Evolutionary conservation across 352 stramenopile species (phyloP), one percentile per base, ranked within the genome.

Genomic region (Globisporangium carolinianum): DNA sequence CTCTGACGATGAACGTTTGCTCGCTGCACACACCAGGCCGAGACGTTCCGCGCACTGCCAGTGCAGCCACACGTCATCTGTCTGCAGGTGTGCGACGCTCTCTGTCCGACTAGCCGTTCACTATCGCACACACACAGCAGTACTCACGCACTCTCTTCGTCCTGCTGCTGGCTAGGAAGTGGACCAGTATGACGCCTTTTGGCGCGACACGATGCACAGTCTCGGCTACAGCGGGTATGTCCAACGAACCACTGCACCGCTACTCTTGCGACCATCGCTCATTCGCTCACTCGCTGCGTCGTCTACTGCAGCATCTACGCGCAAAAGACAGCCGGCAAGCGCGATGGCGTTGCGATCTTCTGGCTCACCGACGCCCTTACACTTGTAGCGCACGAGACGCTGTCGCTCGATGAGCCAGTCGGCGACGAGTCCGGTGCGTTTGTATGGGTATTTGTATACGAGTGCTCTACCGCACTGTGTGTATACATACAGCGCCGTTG

Each of bases 131-230:
- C 42, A 42, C 37, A 42, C 10, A 49, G 4, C 5, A 18, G 15
- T 11, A 37, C 17, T 35, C 17, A n/a, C 39, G 6, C 37, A 37
- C 36, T n/a, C 15, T 55, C 3, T 38, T 55, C 1, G 9, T n/a
- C 35, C n/a, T 18, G 17, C 5, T 32, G 17, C 6, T 32, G 9
- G 11, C 39, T 55, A 92, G 84, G 84, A 94, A 76, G 78, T 86
- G 10, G 84, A 94, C 62, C 70, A 88, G 11, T 91, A 88, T 51
- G 55, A 76, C 9, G 69, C 82, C 47, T 94, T 94, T 54, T 94
- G 84, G 84, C 62, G 61, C 0, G 64, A 24, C 2, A 67, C 65
- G 58, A 87, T 94, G 76, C 53, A 71, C 46, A 66, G 66, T 1
- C 61, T 85, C 7, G 84, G 80, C 63, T 94, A 91, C 51, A 52